Evolutionary conservation across 2,329 filamentous ascomycete species (phyloP), one percentile per base, ranked within the genome.

Genomic region (Penicillium frequentans): DNA sequence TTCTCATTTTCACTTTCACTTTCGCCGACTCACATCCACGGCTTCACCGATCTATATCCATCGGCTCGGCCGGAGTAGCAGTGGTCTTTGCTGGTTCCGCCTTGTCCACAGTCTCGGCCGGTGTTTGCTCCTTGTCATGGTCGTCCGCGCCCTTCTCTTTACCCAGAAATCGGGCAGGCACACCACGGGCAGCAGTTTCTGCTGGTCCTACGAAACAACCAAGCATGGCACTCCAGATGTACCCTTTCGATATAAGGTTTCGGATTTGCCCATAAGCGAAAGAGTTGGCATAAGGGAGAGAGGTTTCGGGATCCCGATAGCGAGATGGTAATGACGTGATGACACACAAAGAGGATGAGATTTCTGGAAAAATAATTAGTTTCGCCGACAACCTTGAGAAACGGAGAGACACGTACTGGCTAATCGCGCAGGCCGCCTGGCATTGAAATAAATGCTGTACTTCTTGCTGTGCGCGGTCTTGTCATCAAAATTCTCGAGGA

Each of bases 241-340:
- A 93, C 45, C 90, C 86, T 44, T 91, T 89, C 1, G 81, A 83
- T 52, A 85, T 77, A 14, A 96, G 82, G 54, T 88, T 85, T 67
- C 90, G 88, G 46, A 98, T 89, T 72, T 96, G 87, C 27, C 73
- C 70, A 76, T 92, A 97, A 0, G 92, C 93, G 60, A 88, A 84
- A 44, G 86, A 80, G 70, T 93, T 93, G 61, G 86, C 84, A 75
- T 93, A 99, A 1, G 88, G 86, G 16, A 98, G 81, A 0, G 90
- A 90, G 0, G 93, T 98, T 64, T 85, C 84, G 0, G 92, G 91
- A 72, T 99, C 95, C 24, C 87, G 85, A 74, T 96, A 98, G 54
- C 86, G 86, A 13, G 93, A 95, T 5, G 88, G 85, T 52, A 88
- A 84, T 67, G 88, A 89, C 1, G 91, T 97, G 70, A 98, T 93